These are phyloP conservation scores for Penicillium glabrum DNA, from an alignment of 2,329 filamentous ascomycete genomes.

Conservation along the genomic window DNA sequence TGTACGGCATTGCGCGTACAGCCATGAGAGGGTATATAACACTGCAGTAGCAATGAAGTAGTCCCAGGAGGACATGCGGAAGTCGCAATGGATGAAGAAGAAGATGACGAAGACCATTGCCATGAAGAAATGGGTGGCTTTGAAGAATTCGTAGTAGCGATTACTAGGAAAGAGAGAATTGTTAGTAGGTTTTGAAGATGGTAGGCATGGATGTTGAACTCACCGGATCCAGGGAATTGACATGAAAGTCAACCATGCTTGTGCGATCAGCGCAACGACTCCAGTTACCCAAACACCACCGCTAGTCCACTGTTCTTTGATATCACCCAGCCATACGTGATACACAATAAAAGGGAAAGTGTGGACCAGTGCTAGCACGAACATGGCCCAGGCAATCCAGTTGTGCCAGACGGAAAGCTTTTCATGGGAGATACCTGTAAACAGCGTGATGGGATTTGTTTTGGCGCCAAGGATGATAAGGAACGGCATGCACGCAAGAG, in stretches of 20 bases:
- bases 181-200: background rate
- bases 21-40: constrained; percentile 51
- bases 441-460: constrained; percentile 53
- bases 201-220: background rate
- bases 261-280: constrained; percentile 53
- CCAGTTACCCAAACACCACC: constrained; percentile 56
- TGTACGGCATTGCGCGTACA: constrained; percentile 49
- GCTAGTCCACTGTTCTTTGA: constrained; percentile 46
- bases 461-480: constrained; percentile 52
- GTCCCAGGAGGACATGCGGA: constrained; percentile 57
- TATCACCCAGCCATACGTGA: constrained; percentile 48
- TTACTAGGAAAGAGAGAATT: constrained; percentile 37
- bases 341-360: constrained; percentile 60
- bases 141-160: constrained; percentile 62
- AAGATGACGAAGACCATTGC: constrained; percentile 58
- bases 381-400: constrained; percentile 56
- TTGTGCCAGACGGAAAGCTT: constrained; percentile 54
- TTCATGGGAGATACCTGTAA: constrained; percentile 58
- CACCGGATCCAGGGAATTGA: constrained; percentile 28
- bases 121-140: constrained; percentile 54
- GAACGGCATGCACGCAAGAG: constrained; percentile 52
- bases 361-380: constrained; percentile 55
- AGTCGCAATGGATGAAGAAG: constrained; percentile 62
- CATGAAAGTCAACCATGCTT: constrained; percentile 55
- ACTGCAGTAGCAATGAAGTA: constrained; percentile 60